Evolutionary conservation across 2,329 filamentous ascomycete genomes (phyloP).

Genomic region (Pyricularia pennisetigena): DNA sequence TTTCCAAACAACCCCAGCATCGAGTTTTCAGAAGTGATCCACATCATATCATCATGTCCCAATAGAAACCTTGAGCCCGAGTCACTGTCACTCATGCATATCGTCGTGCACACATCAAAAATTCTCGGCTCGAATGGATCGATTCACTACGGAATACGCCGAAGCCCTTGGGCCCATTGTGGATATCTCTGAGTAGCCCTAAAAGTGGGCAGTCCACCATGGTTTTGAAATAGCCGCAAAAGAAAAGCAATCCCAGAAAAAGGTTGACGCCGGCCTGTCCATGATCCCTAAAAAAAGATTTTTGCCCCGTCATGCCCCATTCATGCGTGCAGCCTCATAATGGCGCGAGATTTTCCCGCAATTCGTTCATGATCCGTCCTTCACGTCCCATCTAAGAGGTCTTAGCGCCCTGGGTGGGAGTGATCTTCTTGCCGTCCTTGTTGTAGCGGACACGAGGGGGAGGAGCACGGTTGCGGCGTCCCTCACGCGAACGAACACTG

Average conservation of each 20-base stretch:
- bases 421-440: slow-evolving; percentile 99
- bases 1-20: too few relatives aligned
- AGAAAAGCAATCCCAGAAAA: slow-evolving; percentile 4
- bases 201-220: background rate
- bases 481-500: slow-evolving; percentile 94
- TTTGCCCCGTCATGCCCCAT: slow-evolving; percentile 2
- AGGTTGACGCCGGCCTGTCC: slow-evolving; percentile 1
- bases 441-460: slow-evolving; percentile 98
- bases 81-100: too few relatives aligned
- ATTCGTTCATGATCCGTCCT: background rate
- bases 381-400: slow-evolving; percentile 23
- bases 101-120: background rate
- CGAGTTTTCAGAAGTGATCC: background rate
- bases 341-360: background rate
- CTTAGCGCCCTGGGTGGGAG: slow-evolving; percentile 71
- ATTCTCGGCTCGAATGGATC: background rate
- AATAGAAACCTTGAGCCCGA: background rate
- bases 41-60: background rate
- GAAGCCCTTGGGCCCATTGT: background rate
- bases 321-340: background rate
- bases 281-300: slow-evolving; percentile 1
- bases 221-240: background rate
- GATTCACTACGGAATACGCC: background rate
- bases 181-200: background rate
- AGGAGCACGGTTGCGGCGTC: slow-evolving; percentile 97